Evolutionary conservation across 495 filamentous ascomycete species (phyloP), one percentile per base, ranked within the genome.

Genomic region (Umbilicaria muhlenbergii): DNA sequence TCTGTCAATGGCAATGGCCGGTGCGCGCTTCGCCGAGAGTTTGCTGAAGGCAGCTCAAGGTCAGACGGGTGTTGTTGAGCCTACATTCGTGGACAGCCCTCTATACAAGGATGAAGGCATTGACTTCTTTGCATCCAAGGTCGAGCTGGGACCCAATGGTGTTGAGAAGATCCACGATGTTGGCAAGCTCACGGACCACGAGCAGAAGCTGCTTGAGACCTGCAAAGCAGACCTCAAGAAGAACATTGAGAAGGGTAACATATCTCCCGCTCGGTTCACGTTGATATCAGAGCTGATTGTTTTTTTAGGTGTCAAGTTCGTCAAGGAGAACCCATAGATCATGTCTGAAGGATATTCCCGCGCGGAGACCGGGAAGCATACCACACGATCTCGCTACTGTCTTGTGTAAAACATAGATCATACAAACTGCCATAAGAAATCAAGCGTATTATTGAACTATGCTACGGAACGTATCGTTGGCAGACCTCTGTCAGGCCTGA

Each of bases 1-100:
- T 47, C 81, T 98, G 48, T 94, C 86, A 64, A 98, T 98, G 91
- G 91, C 91, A 53, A 91, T 92, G 76, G 91, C 91, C 55, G 91
- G 91, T 74, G 87, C 87, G 51, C 85, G 91, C 59, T 93, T 98
- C 74, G 86, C 91, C 52, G 88, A 95, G 72, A 81, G 80, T 55
- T 70, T 98, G 49, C 81, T 98, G 61, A 86, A 84, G 64, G 91
- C 92, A 54, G 69, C 86, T 18, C 77, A 93, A 62, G 91, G 92
- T 49, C 75, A 93, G 75, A 93, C 89, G 78, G 85, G 86, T 58
- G 81, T 98, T 46, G 63, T 91, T 47, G 91, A 98, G 77, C 89
- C 91, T 46, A 88, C 88, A 46, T 98, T 94, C 59, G 88, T 98
- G 56, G 86, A 98, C 63, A 84, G 78, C 66, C 88, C 91, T 41